Evolutionary conservation across 805 yeast species (phyloP), one percentile per base, ranked within the genome.

Genomic region (Kluyveromyces nonfermentans): DNA sequence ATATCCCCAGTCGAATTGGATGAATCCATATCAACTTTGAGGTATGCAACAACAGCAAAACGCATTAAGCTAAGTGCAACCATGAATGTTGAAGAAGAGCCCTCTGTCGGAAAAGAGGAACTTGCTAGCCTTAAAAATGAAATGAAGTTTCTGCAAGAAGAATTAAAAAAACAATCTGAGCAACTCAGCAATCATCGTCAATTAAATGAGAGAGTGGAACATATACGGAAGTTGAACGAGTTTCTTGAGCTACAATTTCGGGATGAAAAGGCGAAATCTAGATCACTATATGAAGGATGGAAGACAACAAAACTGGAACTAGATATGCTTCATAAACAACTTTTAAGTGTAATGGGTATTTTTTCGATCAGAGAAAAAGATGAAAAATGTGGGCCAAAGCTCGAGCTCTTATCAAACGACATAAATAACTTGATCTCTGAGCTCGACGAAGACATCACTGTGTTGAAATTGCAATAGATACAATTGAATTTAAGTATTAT

Each of bases 31-130:
- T 82, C 85, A 34, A 85, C 95, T 0, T 64, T 85, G 45, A 68
- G 88, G 48, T 85, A 85, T 58, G 94, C 95, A 1, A 81, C 78
- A 17, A 77, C 82, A 46, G 90, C 87, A 2, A 82, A 84, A 57
- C 69, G 70, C 50, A 83, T 85, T 50, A 73, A 73, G 44, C 80
- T 85, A 30, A 62, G 63, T 16, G 95, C 90, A 0, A 71, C 54
- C 18, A 56, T 73, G 42, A 77, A 78, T 53, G 41, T 21, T 16
- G 18, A 28, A 19, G 34, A 38, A 38, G 41, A 32, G 7, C 21
- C 41, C 6, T 32, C 41, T 10, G 19, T 10, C 14, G 31, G 41
- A 16, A 28, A 33, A 17, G 22, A 38, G 28, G 41, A 38, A 17
- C 31, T 38, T 2, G 33, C 25, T 8, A 16, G 15, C 6, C 34